Evolutionary conservation across 2,329 filamentous ascomycete species (phyloP), one percentile per base, ranked within the genome.

Genomic region (Phyllosticta citriasiana): DNA sequence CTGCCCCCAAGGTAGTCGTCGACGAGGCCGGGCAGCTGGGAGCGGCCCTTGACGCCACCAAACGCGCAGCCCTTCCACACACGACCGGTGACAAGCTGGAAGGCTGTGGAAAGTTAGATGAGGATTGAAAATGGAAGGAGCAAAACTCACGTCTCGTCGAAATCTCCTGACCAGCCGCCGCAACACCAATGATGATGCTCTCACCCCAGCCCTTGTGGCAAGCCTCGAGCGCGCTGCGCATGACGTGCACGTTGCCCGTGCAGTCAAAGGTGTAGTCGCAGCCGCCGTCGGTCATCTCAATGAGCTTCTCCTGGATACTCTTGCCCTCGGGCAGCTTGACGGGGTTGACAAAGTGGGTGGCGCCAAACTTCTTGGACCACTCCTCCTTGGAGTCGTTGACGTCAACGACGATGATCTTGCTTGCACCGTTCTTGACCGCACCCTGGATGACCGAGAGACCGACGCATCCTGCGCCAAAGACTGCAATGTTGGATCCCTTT

Each of bases 141-240:
- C 47, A 58, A n/a, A 62, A 86, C 90, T 82, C 81, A 96, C 91
- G 92, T 75, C 93, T 84, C 59, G 93, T 97, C 66, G 87, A 82
- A 68, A 97, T 97, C 80, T 97, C 93, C 79, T 97, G 92, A 58
- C 93, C 93, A 63, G 93, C 93, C 67, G 93, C 93, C 64, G 93
- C 93, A 66, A 99, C 94, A 76, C 94, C 94, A 71, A 99, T 99
- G 75, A 99, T 85, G 76, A 99, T 96, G 73, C 89, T 95, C 82
- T 97, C 85, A 70, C 94, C 94, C 94, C 94, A 99, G 56, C 94
- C 94, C 85, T 99, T 99, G 82, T 99, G 94, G 81, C 92, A 97
- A 56, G 94, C 92, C 80, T 99, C 93, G 63, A 99, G 85, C 51
- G 94, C 94, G 59, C 90, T 88, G 65, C 94, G 84, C 94, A 96